A percentile compares a stretch with the other conserved stretches of the same genome.
These are phyloP conservation scores for Aegle marmelos DNA, from an alignment of 345 rosid species.

Conservation along the genomic window DNA sequence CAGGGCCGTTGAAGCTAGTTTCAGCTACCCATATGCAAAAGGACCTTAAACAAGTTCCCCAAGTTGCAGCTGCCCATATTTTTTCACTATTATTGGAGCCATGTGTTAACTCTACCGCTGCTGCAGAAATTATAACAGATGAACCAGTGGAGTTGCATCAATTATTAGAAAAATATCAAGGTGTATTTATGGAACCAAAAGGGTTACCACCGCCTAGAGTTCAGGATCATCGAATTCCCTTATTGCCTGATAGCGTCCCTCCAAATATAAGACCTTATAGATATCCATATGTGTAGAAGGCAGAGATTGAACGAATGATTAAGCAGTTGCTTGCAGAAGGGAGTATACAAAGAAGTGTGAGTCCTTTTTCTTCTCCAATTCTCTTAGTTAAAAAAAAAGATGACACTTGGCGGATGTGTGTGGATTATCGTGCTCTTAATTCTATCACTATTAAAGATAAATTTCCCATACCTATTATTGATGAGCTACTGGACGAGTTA, in stretches of 20 bases:
- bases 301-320: not conserved
- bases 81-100: not conserved
- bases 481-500: not conserved
- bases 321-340: not conserved
- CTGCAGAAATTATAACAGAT: not conserved
- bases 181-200: not conserved
- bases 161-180: not conserved
- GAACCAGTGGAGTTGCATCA: not conserved
- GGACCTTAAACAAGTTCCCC: no score
- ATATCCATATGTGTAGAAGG: not conserved
- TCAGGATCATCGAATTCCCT: not conserved
- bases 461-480: not conserved
- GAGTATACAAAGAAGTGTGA: not conserved
- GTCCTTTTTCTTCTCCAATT: not conserved
- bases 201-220: not conserved
- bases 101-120: not conserved
- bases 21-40: accelerated
- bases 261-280: not conserved
- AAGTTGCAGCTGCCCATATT: not conserved
- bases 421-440: not conserved
- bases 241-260: not conserved
- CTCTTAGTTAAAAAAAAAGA: not conserved
- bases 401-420: not conserved
- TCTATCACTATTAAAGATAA: not conserved
- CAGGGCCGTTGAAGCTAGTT: not conserved